Base-by-base conservation (phyloP, 768 basidiomycete genomes). In the Chalciporus pseudorubinellus region DNA sequence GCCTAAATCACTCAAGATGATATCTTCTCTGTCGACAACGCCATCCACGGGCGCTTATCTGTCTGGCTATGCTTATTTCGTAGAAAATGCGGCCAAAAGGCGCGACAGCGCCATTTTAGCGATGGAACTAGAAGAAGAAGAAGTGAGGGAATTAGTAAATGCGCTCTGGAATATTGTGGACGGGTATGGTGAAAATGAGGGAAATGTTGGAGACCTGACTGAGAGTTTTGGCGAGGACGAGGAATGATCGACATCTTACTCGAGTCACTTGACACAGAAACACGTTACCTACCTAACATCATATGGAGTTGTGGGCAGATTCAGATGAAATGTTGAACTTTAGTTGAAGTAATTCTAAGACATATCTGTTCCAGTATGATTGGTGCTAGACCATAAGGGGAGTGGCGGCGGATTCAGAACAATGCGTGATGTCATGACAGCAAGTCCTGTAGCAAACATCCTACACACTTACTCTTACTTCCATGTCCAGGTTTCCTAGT, bases 151-250 rank as follows among this genome's bases (percentile, higher is more conserved):
- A 45, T 64, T 87, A 29, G 73, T 66, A 14, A 79, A 81, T 56
- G 77, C 77, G 36, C 59, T 87, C 42, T 85, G 86, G 84, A 77
- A 74, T 18, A 67, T 86, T 24, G 75, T 77, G 43, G 84, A 84
- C 51, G 65, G 50, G 16, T 74, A 71, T 43, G 72, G 66, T 18
- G 70, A 58, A 28, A 55, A 48, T 31, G 65, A 57, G 29, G 53
- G 46, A 10, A 63, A 47, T 14, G 66, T 58, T 12, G 65, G 58
- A 18, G 59, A 59, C 24, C 59, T 57, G 38, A 50, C 24, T 26
- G 59, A 58, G 19, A 41, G 44, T 16, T 41, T 60, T 26, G 68
- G 56, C 2, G 68, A 64, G 42, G 62, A 57, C 14, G 63, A 61
- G 31, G 56, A 48, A 33, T 60, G 29, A 56, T 16, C 34, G n/a